A percentile compares a stretch with the other conserved stretches of the same genome.
Conservation (phyloP, 2,329 filamentous ascomycete species). For the Chaetomium sp. region DNA sequence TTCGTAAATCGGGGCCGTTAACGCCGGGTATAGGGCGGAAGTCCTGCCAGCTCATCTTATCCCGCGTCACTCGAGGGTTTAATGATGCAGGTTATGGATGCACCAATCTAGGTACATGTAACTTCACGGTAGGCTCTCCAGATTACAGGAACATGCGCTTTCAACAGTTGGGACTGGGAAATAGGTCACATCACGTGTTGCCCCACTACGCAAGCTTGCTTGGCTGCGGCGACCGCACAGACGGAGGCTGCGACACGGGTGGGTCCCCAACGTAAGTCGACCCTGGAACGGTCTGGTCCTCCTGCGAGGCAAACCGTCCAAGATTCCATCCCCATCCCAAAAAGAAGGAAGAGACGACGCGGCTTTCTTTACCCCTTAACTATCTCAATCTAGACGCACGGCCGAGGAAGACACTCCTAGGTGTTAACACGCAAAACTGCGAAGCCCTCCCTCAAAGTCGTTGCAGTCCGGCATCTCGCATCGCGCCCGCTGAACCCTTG, state of each 20-base stretch:
- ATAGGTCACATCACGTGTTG: constrained; percentile 12
- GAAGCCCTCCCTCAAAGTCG: neutral
- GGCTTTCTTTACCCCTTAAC: neutral
- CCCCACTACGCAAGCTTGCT: neutral
- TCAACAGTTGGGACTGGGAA: no score
- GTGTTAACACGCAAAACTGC: neutral
- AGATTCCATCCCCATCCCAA: constrained; percentile 18
- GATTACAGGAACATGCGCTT: no score
- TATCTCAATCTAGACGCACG: neutral
- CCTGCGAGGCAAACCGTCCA: constrained; percentile 19
- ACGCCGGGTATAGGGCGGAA: neutral
- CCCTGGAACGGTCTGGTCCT: constrained; percentile 5
- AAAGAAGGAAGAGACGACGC: constrained; percentile 7
- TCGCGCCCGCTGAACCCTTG: neutral
- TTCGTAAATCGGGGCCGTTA: neutral
- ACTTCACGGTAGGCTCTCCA: no score
- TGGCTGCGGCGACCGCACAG: neutral
- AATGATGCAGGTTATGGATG: neutral
- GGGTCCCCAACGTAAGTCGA: constrained; percentile 18
- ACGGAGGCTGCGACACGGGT: constrained; percentile 18
- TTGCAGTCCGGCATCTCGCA: neutral
- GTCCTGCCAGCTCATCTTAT: neutral
- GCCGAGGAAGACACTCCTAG: neutral
- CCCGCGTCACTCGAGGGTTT: neutral
- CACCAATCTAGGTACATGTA: no score